Evolutionary conservation across 2,329 filamentous ascomycete species (phyloP).

Genomic region (Endoconidiophora laricicola): DNA sequence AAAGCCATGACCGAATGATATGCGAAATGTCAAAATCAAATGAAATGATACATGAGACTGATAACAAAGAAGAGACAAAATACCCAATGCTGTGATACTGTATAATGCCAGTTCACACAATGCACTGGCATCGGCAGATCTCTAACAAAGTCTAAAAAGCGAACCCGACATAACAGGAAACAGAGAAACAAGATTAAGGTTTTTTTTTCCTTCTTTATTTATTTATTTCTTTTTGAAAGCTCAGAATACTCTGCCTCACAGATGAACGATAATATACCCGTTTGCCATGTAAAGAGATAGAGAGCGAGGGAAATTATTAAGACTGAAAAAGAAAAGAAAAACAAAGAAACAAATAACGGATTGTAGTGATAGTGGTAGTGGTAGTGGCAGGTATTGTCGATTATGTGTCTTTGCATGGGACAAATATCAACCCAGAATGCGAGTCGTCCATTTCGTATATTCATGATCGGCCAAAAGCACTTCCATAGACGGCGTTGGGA

Average conservation of each 20-base stretch:
- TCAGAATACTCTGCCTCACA: no score
- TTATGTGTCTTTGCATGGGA: not conserved
- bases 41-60: not conserved
- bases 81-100: no score
- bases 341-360: not conserved
- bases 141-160: no score
- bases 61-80: not conserved
- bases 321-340: not conserved
- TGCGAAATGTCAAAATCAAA: not conserved
- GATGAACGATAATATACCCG: no score
- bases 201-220: no score
- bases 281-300: no score
- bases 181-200: no score
- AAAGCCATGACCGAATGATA: not conserved
- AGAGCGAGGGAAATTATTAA: not conserved
- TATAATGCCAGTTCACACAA: no score
- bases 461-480: conserved; percentile 16
- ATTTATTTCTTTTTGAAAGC: no score
- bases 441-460: conserved; percentile 15
- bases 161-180: no score
- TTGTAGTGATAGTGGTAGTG: not conserved
- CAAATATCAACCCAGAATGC: not conserved
- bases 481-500: conserved; percentile 19
- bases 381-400: no score
- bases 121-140: no score